phyloP scores from a whole-genome alignment of 1,284 basidiomycete species.

The Boletellus sp. region DNA sequence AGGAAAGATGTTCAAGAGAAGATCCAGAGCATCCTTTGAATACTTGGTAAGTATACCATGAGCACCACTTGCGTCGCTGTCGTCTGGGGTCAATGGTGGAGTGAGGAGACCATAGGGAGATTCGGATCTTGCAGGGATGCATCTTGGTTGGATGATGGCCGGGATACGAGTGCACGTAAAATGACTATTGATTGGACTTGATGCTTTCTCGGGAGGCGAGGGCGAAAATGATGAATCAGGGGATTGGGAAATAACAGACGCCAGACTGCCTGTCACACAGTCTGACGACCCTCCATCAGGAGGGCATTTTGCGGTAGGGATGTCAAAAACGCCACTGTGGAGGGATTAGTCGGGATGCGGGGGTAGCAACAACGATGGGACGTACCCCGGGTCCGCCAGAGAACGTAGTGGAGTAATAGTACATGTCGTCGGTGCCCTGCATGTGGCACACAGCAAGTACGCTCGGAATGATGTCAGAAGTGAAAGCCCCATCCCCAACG shows the following conservation, averaged over 20 bases:
- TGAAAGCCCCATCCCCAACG: conserved; percentile 90
- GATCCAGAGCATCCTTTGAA: conserved; percentile 65
- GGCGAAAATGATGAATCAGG: conserved; percentile 39
- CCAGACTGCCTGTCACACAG: conserved; percentile 87
- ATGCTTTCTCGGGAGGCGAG: conserved; percentile 37
- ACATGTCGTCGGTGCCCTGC: conserved; percentile 74
- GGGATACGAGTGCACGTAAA: conserved; percentile 26
- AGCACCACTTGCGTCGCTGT: conserved; percentile 32
- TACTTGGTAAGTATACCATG: conserved; percentile 37
- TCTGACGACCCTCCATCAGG: conserved; percentile 86
- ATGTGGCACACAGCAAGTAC: conserved; percentile 81
- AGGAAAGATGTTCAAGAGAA: conserved; percentile 74
- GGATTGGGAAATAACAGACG: conserved; percentile 54
- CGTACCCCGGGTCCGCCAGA: conserved; percentile 82
- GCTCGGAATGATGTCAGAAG: conserved; percentile 71
- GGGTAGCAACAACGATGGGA: conserved; percentile 14
- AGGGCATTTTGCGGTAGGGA: conserved; percentile 84
- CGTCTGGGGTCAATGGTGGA: conserved; percentile 38
- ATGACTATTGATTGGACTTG: conserved; percentile 31
- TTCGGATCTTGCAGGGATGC: conserved; percentile 40
- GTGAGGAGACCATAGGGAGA: conserved; percentile 34
- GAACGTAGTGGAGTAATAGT: conserved; percentile 86
- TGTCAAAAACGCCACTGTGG: conserved; percentile 86
- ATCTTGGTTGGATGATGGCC: conserved; percentile 38
- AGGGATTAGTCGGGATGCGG: conserved; percentile 5